Base-by-base conservation (phyloP, 2,329 filamentous ascomycete species). In the Alternaria rosae region DNA sequence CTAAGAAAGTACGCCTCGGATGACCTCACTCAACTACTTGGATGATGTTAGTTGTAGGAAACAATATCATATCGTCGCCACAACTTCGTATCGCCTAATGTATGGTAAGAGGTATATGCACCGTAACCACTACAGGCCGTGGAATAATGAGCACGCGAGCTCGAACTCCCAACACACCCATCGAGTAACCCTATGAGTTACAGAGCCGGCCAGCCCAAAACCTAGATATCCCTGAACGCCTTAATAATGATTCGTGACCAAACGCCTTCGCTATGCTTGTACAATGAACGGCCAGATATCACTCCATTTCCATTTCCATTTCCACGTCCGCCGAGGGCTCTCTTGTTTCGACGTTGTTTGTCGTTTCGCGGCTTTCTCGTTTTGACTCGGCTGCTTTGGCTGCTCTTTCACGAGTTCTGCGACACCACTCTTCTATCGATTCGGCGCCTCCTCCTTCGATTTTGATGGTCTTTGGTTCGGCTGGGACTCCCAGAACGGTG, bases 381-480 rank as follows among this genome's bases (percentile, higher is more conserved):
- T 65, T 64, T 17, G 64, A 60, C 41, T 74, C 68, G 23, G 72
- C 70, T 41, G 59, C 55, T 47, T 72, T 71, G 48, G 71, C 63
- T n/a, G 73, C 62, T 54, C 62, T 70, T 51, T 78, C 75, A 21
- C 75, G 70, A 2, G 68, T 77, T 50, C 67, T 73, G 15, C 70
- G 72, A 65, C 74, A 81, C 91, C 92, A 94, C 59, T 89, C 88
- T 47, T 86, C 82, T 47, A 94, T 85, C 61, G 86, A 91, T 53
- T 88, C 86, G 7, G 86, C 85, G 32, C 87, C 84, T 20, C 92
- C 92, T 44, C 94, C 94, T 76, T 97, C 93, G 54, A 97, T 90
- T 54, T 89, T 84, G 26, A 97, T 82, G 8, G 90, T 87, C 72
- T 88, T 88, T 59, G 89, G 86, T 68, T 97, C 92, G 51, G 86